Evolutionary conservation across 805 yeast genomes (phyloP).

Genomic region (Barnettozyma californica): DNA sequence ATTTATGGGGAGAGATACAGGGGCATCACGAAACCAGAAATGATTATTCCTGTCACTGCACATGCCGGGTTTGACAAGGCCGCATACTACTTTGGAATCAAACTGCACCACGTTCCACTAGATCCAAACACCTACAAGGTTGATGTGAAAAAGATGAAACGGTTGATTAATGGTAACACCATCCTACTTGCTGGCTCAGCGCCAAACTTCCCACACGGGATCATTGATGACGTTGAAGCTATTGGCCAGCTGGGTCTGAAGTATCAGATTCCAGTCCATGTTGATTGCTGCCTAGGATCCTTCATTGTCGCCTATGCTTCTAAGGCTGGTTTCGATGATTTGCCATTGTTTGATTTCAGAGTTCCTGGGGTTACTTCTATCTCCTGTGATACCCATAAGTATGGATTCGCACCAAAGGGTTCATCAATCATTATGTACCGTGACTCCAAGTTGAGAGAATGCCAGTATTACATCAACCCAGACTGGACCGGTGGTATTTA

Average conservation of each 20-base stretch:
- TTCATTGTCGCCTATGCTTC: conserved; percentile 79
- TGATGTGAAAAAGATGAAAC: conserved; percentile 53
- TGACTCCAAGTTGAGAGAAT: conserved; percentile 53
- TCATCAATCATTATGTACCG: conserved; percentile 91
- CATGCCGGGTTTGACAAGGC: conserved; percentile 97
- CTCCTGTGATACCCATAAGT: conserved; percentile 98
- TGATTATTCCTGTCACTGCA: conserved; percentile 81
- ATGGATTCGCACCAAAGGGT: conserved; percentile 98
- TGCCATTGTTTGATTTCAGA: conserved; percentile 70
- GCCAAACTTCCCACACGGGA: conserved; percentile 96
- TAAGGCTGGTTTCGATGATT: conserved; percentile 45
- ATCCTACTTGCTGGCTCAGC: conserved; percentile 88
- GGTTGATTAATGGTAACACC: conserved; percentile 72
- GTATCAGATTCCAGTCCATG: conserved; percentile 81
- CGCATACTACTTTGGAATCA: conserved; percentile 83
- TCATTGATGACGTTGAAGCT: conserved; percentile 80
- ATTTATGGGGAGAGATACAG: conserved; percentile 56
- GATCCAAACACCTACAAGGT: conserved; percentile 66
- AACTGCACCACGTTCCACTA: conserved; percentile 71
- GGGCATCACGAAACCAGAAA: conserved; percentile 72
- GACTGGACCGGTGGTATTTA: conserved; percentile 95
- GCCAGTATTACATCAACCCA: conserved; percentile 78
- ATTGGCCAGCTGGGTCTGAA: conserved; percentile 54
- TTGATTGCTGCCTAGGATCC: conserved; percentile 94
- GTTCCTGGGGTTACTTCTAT: conserved; percentile 93